Evolutionary conservation across 2,329 filamentous ascomycete genomes (phyloP).

Genomic region (Phialophora expanda): DNA sequence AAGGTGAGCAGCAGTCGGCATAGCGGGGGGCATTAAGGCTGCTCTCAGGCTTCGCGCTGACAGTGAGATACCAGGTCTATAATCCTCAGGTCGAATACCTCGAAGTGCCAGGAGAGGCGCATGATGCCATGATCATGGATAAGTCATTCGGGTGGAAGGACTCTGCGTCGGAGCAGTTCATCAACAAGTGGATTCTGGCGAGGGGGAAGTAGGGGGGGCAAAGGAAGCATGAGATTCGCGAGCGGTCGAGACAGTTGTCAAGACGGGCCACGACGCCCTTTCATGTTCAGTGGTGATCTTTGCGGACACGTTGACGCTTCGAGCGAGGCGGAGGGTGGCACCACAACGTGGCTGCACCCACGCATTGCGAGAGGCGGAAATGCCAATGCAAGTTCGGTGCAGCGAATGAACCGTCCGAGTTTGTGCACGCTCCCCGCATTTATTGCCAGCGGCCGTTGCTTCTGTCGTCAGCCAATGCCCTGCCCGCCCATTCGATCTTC

Average conservation of each 20-base stretch:
- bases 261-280: not conserved
- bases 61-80: constrained; percentile 5
- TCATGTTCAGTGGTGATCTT: not conserved
- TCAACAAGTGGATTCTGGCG: constrained; percentile 25
- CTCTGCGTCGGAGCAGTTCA: constrained; percentile 23
- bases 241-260: not conserved
- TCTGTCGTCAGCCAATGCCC: not conserved
- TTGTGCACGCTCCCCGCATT: not conserved
- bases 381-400: not conserved
- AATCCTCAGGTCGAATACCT: constrained; percentile 25
- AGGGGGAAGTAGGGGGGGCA: constrained; percentile 1
- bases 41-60: not conserved
- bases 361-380: not conserved
- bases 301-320: not conserved
- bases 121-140: constrained; percentile 26
- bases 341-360: not conserved
- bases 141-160: constrained; percentile 19
- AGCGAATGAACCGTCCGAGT: constrained; percentile 1
- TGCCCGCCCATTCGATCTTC: not conserved
- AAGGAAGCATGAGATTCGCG: not conserved
- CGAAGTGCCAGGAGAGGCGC: constrained; percentile 22
- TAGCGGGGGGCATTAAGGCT: not conserved
- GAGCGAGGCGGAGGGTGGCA: not conserved
- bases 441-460: too few species aligned
- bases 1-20: constrained; percentile 10